Base-by-base conservation (phyloP, 441 rosid species). In the Sinapis alba region DNA sequence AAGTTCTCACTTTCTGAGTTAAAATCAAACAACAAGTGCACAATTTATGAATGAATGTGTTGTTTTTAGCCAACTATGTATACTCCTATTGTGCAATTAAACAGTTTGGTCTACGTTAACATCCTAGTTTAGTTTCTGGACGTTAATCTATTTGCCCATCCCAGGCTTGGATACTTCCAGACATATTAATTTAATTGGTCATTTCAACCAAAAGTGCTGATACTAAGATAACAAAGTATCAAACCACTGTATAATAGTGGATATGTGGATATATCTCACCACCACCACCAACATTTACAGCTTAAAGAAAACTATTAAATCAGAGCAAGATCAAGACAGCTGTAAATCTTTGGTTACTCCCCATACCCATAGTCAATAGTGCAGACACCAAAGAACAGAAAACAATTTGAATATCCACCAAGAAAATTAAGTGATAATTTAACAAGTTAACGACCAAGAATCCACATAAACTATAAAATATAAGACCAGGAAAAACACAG, bases 21-120 rank as follows among this genome's bases (percentile, higher is more conserved):
- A 75, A 73, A 79, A 73, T 54, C 75, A 56, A 72, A 57, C 41
- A 75, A 50, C 70, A 71, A 73, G 75, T 73, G 47, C 81, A 51
- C 9, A 36, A 63, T 16, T 38, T 20, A 21, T 50, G 41, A 24
- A 43, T 50, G 32, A 34, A 56, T 74, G 50, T 60, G 59, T 78
- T 59, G 32, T 51, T 53, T 78, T 66, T 77, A 61, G 73, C 54
- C 73, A 65, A 67, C 36, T 65, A 74, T 77, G 36, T 69, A 34
- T 36, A 75, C 3, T 53, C 75, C 41, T 28, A 59, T 23, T 69
- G 32, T 73, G 76, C 18, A 72, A 65, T 54, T 23, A 62, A 65
- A 62, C 34, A 69, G 38, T 78, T 69, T 50, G 41, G 65, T 45
- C 73, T 66, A 19, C 19, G 27, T 30, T 65, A 28, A 21, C 28